Base-by-base conservation (phyloP, 2,329 filamentous ascomycete species). In the Huntiella savannae region DNA sequence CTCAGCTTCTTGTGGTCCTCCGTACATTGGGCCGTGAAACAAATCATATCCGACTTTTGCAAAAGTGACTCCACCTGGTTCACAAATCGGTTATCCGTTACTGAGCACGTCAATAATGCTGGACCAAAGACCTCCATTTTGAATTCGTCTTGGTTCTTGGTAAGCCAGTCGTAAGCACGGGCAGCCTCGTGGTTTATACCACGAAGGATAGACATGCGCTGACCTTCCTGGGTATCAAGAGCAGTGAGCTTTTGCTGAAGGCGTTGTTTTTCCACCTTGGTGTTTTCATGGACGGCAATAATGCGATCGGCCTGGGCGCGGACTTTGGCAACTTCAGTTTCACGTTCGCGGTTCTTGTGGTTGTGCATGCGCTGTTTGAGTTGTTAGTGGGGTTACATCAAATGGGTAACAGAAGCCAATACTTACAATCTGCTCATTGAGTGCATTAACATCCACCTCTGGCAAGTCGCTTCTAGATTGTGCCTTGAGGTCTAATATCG, bases 101-200 rank as follows among this genome's bases (percentile, higher is more conserved):
- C 65, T 0, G 80, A 82, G 60, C 86, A 94, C 49, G 73, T 79
- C 32, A 94, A 65, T 55, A 91, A 73, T 0, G 87, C 77, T 4
- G 87, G 87, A 0, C 82, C 85, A 56, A 81, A 85, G 4, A 95
- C 77, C 49, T 80, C 70, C 52, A 80, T 75, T 55, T 82, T 73
- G 52, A 95, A 91, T 42, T 71, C 60, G 46, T 69, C 58, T 49
- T 70, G 70, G 57, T 98, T 76, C 2, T 75, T 60, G 56, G 83
- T 71, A 44, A 96, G 70, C 87, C 88, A 98, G 37, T 77, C 68
- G 77, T 84, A 94, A 2, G 78, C 85, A 52, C 58, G 65, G 8
- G 71, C 71, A 2, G 80, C 75, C 48, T 95, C 82, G 0, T 57
- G 57, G 8, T 78, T 80, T 0, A 70, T 12, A 4, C 58, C 67